These are phyloP conservation scores for Euphorbia lathyris DNA, from an alignment of 345 rosid genomes.

Conservation along the genomic window DNA sequence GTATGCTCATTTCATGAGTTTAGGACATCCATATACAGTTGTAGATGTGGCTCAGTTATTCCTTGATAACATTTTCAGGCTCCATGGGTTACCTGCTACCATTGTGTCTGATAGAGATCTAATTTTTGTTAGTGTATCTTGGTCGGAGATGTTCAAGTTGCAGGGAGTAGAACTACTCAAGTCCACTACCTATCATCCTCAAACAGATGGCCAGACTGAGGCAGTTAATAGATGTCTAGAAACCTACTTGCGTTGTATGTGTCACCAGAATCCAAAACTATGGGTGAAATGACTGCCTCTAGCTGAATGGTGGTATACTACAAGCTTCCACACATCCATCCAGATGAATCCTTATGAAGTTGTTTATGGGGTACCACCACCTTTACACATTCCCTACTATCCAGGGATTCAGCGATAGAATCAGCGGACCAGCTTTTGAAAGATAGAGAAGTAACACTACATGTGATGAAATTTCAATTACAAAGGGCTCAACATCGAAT, in stretches of 20 bases:
- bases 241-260: not conserved
- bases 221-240: not conserved
- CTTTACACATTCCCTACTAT: not conserved
- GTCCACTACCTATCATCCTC: not conserved
- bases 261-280: not conserved
- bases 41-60: not conserved
- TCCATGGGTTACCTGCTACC: not conserved
- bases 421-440: not conserved
- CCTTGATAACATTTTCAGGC: not conserved
- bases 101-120: not conserved
- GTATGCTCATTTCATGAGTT: not conserved
- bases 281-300: not conserved
- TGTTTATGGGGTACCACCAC: conserved; percentile 5
- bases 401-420: not conserved
- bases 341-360: not conserved
- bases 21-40: not conserved
- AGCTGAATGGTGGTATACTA: not conserved
- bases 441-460: not conserved
- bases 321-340: not conserved
- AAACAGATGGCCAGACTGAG: not conserved
- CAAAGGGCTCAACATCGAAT: not conserved
- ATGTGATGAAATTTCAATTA: not conserved
- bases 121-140: not conserved
- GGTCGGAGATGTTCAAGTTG: not conserved
- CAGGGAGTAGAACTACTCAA: not conserved